Base-by-base conservation (phyloP, 805 yeast genomes). In the Lipomyces mesembrius region DNA sequence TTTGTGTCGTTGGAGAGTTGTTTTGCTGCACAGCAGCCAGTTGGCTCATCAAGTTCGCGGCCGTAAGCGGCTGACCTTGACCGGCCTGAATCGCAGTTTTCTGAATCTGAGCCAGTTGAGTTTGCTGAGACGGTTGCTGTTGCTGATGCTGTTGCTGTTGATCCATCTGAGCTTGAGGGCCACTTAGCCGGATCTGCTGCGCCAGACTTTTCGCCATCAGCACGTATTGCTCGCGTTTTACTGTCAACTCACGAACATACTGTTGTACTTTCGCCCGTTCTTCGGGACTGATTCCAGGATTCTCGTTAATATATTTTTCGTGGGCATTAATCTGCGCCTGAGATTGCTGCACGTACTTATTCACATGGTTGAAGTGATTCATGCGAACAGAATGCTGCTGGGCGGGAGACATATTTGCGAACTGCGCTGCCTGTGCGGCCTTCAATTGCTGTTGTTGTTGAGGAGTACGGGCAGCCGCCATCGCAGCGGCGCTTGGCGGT, bases 371-470 rank as follows among this genome's bases (percentile, higher is more conserved):
- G 39, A 62, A 39, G 37, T 68, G 72, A 58, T 57, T 66, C 49
- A 59, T 29, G 9, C 71, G 63, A 3, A 68, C 55, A 2, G 67
- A 46, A 37, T 64, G 70, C 62, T 69, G 72, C 43, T 68, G 68
- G 14, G 66, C 64, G 2, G 69, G 68, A 11, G 70, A 32, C 66
- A 69, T 61, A 25, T 57, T 51, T 27, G 61, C 64, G 46, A 64
- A 64, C 61, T 62, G 70, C 20, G 43, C 55, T 2, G 66, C 68
- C 34, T 66, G 64, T 14, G 56, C 65, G 63, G 56, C 58, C 34
- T 53, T 60, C 14, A 49, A 57, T n/a, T 29, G n/a, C 35, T 61
- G 68, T 43, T 53, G 63, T 27, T 62, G 70, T 25, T 57, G 63
- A 20, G 59, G 46, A 9, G 55, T 54, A 43, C 61, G 27, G 59